These are phyloP conservation scores for Pichia sp. DNA, from an alignment of 1,139 yeast species.

Conservation along the genomic window DNA sequence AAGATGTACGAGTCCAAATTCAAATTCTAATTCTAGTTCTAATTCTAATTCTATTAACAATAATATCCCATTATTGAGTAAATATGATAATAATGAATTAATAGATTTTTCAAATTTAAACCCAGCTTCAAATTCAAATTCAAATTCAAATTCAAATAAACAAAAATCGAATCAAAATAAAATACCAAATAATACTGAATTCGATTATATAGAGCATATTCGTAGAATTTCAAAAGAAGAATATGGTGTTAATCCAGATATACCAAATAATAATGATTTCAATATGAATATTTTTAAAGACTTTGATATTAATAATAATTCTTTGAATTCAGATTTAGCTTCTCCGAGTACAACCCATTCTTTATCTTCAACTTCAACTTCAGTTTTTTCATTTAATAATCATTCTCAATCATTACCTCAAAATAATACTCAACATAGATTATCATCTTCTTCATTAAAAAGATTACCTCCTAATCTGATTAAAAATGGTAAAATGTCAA, in stretches of 20 bases:
- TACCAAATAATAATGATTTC: conserved; percentile 4
- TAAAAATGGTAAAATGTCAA: conserved; percentile 2
- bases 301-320: conserved; percentile 14
- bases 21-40: conserved; percentile 5
- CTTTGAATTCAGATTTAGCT: conserved; percentile 12
- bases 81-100: conserved; percentile 17
- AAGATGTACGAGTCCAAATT: conserved; percentile 4
- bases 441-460: conserved; percentile 8
- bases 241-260: conserved; percentile 24
- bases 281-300: conserved; percentile 5
- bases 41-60: no score
- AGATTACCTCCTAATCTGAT: conserved; percentile 3
- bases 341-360: conserved; percentile 28
- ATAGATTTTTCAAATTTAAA: not conserved
- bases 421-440: not conserved
- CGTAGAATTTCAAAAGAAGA: conserved; percentile 30
- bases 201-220: conserved; percentile 32
- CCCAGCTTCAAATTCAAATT: not conserved
- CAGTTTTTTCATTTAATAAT: conserved; percentile 23
- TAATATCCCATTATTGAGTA: conserved; percentile 15
- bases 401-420: not conserved
- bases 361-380: conserved; percentile 26
- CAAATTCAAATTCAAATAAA: conserved; percentile 11
- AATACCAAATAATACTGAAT: conserved; percentile 15
- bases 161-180: conserved; percentile 1